phyloP scores from a whole-genome alignment of 2,329 filamentous ascomycete species.

The Fusarium illudens region DNA sequence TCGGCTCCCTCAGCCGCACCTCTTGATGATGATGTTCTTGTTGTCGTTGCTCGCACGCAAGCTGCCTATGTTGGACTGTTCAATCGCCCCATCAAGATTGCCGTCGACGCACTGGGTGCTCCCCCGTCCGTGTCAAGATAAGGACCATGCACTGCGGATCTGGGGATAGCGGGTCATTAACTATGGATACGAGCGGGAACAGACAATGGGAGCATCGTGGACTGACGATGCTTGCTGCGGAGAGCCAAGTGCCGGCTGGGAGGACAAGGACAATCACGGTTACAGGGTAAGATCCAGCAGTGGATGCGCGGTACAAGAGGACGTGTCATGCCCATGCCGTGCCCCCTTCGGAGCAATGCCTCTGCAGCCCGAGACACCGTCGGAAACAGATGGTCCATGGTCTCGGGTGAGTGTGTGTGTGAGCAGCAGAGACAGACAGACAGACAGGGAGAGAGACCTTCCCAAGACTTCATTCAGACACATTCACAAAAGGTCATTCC shows the following conservation, averaged over 20 bases:
- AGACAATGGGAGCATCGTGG: neutral
- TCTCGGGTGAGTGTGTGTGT: neutral
- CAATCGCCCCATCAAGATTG: neutral
- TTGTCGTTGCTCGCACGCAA: no score
- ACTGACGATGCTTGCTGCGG: neutral
- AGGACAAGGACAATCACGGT: neutral
- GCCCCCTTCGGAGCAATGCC: neutral
- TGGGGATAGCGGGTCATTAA: slow-evolving; percentile 5
- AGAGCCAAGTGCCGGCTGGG: neutral
- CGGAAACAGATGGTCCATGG: neutral
- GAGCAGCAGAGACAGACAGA: neutral
- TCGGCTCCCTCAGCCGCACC: neutral
- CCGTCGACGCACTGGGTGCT: neutral
- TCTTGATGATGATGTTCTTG: neutral
- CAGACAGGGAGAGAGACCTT: neutral
- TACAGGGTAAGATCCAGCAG: neutral
- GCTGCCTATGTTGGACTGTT: neutral
- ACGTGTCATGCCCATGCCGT: neutral
- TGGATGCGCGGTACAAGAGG: neutral
- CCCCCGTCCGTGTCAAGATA: neutral
- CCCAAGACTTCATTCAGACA: neutral
- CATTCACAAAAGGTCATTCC: slow-evolving; percentile 16
- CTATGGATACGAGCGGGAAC: slow-evolving; percentile 11
- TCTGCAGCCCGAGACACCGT: neutral
- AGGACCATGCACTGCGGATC: slow-evolving; percentile 1